Evolutionary conservation across 108 stramenopile genomes (phyloP), one percentile per base, ranked within the genome.

Genomic region (Cyclostephanos tholiformis): DNA sequence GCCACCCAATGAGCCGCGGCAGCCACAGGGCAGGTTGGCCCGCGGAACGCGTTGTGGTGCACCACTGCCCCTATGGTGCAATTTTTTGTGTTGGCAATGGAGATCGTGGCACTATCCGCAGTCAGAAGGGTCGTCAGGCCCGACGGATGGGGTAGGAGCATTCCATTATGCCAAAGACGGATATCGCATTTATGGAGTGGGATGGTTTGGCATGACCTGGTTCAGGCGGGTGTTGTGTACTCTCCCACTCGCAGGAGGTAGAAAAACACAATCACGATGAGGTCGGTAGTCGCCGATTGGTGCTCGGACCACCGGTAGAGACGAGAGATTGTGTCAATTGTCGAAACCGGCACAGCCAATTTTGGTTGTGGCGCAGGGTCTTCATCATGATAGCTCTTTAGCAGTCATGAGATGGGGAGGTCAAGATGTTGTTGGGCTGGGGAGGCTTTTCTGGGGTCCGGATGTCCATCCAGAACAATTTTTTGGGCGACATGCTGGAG

Each of bases 281-380:
- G n/a, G n/a, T n/a, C n/a, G n/a, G n/a, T n/a, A n/a, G n/a, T n/a
- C n/a, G n/a, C 1, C 25, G 19, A 22, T 1, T 20, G 6, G 25
- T 53, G 52, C n/a, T 6, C 7, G 1, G 2, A 8, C 52, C 23
- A 22, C n/a, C 23, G 2, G 23, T 22, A 22, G 25, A 20, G 19
- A 1, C 0, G 1, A 1, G 20, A 6, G n/a, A 53, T 53, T 7
- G 20, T 0, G 19, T 5, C 19, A 8, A 53, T 53, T 0, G 25
- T 25, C 6, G 23, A 25, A 19, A 67, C 19, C 9, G 60, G 60
- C 1, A 62, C n/a, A 14, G 60, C 60, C 1, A 62, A 29, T n/a
- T 62, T 25, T 19, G 60, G 60, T 19, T 38, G 9, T 38, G 36
- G 9, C n/a, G 60, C 29, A 0, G 60, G 60, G 36, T 62, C 60